Evolutionary conservation across 768 basidiomycete species (phyloP), one percentile per base, ranked within the genome.

Genomic region (Leccinum ochraceum): DNA sequence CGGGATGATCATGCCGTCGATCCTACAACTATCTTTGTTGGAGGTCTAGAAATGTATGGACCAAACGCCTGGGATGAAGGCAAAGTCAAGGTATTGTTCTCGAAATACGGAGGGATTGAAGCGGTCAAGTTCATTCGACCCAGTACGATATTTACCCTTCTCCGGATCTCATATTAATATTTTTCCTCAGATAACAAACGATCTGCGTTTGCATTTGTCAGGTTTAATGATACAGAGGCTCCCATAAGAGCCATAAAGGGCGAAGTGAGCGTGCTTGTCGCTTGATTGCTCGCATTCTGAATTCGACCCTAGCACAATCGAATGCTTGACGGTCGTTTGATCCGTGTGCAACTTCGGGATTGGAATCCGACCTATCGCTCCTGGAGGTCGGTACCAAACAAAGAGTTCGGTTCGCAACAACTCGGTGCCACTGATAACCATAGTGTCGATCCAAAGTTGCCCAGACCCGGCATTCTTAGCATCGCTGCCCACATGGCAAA

Each of bases 191-290:
- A 76, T 36, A 85, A 83, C 63, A 83, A 84, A 50, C 81, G 79
- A 63, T 80, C 85, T n/a, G 89, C 85, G 3, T 93, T 91, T 69
- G 91, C 91, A 2, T 92, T 93, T 67, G 83, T 93, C 60, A 88
- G 82, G 69, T 93, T 87, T 69, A 78, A 83, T 61, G 83, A 85
- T 59, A 78, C 79, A 3, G 84, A 87, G 9, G 78, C 84, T 34
- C 83, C 90, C n/a, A 78, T 81, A n/a, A 82, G 79, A 58, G 91
- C 91, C 4, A 81, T 92, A 22, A 73, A 71, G 30, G 83, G 82
- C 71, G 86, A 91, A 79, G 91, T 89, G 56, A 22, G 59, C 37
- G 22, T 26, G 67, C 62, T 22, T 28, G 22, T 37, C 22, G 16
- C 28, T 50, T 57, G 11, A 16, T 20, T 22, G 44, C 26, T 6